These are phyloP conservation scores for Pseudomassariella vexata DNA, from an alignment of 2,329 filamentous ascomycete genomes.

Conservation along the genomic window DNA sequence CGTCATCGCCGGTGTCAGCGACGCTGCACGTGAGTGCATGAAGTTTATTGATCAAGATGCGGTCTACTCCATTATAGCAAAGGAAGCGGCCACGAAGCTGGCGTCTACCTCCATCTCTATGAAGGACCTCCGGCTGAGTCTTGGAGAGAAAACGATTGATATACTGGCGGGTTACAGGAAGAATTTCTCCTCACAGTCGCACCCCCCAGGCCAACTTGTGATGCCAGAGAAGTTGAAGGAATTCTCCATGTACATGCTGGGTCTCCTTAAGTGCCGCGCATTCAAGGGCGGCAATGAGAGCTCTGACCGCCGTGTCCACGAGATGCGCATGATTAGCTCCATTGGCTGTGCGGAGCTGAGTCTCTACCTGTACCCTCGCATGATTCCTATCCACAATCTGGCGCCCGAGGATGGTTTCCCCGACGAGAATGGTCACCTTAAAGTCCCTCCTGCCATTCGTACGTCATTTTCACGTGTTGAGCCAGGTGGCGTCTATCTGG, in stretches of 20 bases:
- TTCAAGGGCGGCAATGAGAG: conserved; percentile 92
- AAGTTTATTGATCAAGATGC: conserved; percentile 96
- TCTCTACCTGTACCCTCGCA: conserved; percentile 90
- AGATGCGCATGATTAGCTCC: conserved; percentile 81
- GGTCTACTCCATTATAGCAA: conserved; percentile 80
- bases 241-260: conserved; percentile 92
- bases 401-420: conserved; percentile 84
- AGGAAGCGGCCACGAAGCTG: conserved; percentile 88
- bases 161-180: conserved; percentile 89
- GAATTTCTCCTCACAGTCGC: conserved; percentile 74
- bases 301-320: conserved; percentile 83
- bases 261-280: conserved; percentile 81
- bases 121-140: conserved; percentile 76
- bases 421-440: conserved; percentile 79
- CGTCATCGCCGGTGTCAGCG: conserved; percentile 85
- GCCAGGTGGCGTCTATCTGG: conserved; percentile 86
- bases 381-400: conserved; percentile 87
- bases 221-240: conserved; percentile 95
- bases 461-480: conserved; percentile 85
- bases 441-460: conserved; percentile 73
- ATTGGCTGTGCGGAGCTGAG: conserved; percentile 84
- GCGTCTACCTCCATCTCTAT: conserved; percentile 62
- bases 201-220: conserved; percentile 87
- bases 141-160: conserved; percentile 90
- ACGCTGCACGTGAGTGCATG: conserved; percentile 77